Evolutionary conservation across 768 basidiomycete genomes (phyloP).

Genomic region (Dacryopinax primogenitus): DNA sequence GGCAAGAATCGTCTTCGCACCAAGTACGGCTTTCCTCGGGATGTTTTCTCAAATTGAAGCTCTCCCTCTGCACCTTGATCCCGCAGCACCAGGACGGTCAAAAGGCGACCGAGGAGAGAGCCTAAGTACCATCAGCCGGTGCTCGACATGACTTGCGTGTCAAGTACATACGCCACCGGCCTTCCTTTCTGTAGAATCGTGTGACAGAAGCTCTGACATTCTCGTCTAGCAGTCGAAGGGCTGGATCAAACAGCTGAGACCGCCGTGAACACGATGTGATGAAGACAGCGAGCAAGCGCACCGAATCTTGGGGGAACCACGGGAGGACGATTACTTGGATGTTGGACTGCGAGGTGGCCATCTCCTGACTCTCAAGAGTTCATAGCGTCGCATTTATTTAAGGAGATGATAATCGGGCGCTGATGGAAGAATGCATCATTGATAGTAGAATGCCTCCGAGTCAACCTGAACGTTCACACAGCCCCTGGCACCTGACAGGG

Average conservation of each 20-base stretch:
- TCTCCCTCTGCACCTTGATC: not conserved
- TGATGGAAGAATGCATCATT: too few relatives aligned
- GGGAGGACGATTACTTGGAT: not conserved
- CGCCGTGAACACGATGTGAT: not conserved
- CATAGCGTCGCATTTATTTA: too few relatives aligned
- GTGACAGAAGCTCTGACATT: constrained; percentile 45
- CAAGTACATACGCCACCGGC: constrained; percentile 53
- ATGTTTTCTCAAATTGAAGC: constrained; percentile 36
- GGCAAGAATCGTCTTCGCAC: constrained; percentile 39
- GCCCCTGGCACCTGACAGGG: too few relatives aligned
- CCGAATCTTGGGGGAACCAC: not conserved
- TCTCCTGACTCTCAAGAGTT: not conserved
- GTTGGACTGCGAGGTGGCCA: not conserved
- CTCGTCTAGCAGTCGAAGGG: constrained; percentile 45
- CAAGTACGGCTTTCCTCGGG: constrained; percentile 46
- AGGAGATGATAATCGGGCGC: too few relatives aligned
- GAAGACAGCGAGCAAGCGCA: not conserved
- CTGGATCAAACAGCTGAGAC: constrained; percentile 36
- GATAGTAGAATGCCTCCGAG: too few relatives aligned
- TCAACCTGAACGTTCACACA: too few relatives aligned
- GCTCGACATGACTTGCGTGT: not conserved
- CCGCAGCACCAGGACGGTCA: constrained; percentile 25
- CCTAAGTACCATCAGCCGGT: constrained; percentile 33
- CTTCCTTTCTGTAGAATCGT: constrained; percentile 56
- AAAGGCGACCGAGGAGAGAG: constrained; percentile 60